These are phyloP conservation scores for Eimeria mitis DNA, from an alignment of 169 alveolate genomes.

Conservation along the genomic window DNA sequence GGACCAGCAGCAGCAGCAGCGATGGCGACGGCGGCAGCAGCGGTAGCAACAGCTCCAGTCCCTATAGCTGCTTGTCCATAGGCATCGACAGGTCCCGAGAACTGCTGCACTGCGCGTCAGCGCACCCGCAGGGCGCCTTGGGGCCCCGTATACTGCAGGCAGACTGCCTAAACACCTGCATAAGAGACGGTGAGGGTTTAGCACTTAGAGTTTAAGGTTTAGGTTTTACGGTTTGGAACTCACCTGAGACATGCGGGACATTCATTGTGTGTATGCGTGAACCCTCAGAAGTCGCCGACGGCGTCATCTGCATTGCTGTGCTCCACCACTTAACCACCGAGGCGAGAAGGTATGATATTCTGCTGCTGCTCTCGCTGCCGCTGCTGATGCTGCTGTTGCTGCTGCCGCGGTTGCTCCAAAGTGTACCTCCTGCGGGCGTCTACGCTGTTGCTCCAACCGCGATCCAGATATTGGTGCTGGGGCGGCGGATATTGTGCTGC, in stretches of 20 bases:
- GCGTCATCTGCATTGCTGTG: constrained; percentile 96
- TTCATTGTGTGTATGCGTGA: constrained; percentile 81
- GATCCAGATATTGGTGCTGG: neutral
- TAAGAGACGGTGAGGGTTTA: constrained; percentile 6
- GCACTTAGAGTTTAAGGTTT: neutral
- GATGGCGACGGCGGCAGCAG: neutral
- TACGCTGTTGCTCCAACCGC: neutral
- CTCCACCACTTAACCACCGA: constrained; percentile 96
- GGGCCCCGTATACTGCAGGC: constrained; percentile 32
- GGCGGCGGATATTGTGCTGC: neutral
- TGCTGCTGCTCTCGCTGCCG: neutral
- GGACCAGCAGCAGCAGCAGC: no score
- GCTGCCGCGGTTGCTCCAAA: neutral
- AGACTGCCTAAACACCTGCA: constrained; percentile 13
- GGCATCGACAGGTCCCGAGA: constrained; percentile 32
- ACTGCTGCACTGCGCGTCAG: constrained; percentile 42
- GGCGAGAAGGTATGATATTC: constrained; percentile 87
- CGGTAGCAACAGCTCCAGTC: constrained; percentile 84
- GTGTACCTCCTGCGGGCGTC: neutral
- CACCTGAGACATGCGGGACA: constrained; percentile 68
- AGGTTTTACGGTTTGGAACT: neutral
- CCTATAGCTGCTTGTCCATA: constrained; percentile 23
- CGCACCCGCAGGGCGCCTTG: neutral
- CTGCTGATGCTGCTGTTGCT: neutral
- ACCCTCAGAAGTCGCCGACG: constrained; percentile 91